Percentiles rank a stretch among this genome's conserved stretches.
phyloP scores from a whole-genome alignment of 768 basidiomycete genomes.

The Xanthoconium stramineum region DNA sequence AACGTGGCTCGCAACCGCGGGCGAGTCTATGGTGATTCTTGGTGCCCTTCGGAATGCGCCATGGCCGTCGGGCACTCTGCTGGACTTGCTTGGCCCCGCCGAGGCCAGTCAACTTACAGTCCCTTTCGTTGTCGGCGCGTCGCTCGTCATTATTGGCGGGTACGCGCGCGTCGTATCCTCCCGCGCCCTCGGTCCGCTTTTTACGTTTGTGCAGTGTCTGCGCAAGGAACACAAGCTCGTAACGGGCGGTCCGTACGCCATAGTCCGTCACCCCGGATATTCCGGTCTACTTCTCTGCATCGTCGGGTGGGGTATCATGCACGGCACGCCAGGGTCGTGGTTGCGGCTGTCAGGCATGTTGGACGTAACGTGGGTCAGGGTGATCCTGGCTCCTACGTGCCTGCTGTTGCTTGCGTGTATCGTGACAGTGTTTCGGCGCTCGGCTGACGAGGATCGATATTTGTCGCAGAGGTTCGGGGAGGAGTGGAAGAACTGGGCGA shows the following conservation, averaged over 20 bases:
- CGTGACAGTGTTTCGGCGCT: constrained; percentile 11
- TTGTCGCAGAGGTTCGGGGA: constrained; percentile 15
- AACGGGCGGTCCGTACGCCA: constrained; percentile 26
- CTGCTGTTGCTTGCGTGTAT: not conserved
- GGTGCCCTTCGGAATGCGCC: not conserved
- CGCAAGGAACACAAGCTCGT: constrained; percentile 22
- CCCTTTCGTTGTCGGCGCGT: constrained; percentile 6
- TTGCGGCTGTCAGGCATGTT: constrained; percentile 2
- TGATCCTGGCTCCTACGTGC: not conserved
- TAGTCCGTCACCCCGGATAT: constrained; percentile 32
- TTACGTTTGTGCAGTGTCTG: constrained; percentile 20
- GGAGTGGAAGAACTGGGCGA: constrained; percentile 23
- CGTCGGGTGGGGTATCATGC: not conserved
- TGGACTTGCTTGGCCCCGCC: constrained; percentile 9
- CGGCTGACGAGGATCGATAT: constrained; percentile 20
- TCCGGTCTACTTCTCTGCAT: constrained; percentile 1
- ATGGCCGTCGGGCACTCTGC: not conserved
- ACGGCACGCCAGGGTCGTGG: constrained; percentile 1
- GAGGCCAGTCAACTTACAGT: constrained; percentile 1
- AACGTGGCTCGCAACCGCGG: not conserved
- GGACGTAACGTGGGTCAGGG: not conserved
- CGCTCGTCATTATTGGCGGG: constrained; percentile 1
- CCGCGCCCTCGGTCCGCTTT: constrained; percentile 18
- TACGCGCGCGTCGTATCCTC: constrained; percentile 7
- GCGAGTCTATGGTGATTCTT: constrained; percentile 2